Evolutionary conservation across 176 grass and related monocot species (phyloP).

Genomic region (Musa troglodytarum): DNA sequence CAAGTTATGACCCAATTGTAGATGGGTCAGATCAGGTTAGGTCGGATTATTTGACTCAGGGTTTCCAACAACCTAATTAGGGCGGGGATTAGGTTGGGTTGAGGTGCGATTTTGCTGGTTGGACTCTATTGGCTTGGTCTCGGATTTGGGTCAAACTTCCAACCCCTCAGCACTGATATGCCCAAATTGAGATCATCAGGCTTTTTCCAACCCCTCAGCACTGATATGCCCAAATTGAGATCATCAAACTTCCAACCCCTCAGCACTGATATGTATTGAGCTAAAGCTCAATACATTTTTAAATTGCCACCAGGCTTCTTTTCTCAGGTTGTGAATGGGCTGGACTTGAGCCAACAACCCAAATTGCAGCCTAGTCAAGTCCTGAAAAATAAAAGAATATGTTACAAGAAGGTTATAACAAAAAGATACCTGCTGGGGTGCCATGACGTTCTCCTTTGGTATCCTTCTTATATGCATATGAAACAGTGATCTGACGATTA

Average conservation of each 20-base stretch:
- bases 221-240: not conserved
- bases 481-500: slow-evolving; percentile 83
- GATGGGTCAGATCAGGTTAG: not conserved
- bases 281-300: not conserved
- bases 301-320: not conserved
- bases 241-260: not conserved
- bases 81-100: not conserved
- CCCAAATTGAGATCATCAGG: not conserved
- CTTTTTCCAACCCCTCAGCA: not conserved
- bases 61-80: not conserved
- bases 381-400: not conserved
- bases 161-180: not conserved
- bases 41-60: not conserved
- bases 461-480: slow-evolving; percentile 95
- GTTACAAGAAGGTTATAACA: not conserved
- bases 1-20: too few relatives aligned
- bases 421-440: slow-evolving; percentile 64
- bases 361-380: not conserved
- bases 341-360: not conserved
- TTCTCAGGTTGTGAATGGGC: not conserved
- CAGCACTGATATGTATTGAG: not conserved
- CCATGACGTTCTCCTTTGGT: slow-evolving; percentile 89
- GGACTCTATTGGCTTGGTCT: not conserved
- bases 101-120: not conserved
- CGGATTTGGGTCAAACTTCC: not conserved